Evolutionary conservation across 2,329 filamentous ascomycete genomes (phyloP), one percentile per base, ranked within the genome.

Genomic region (Aspergillus hiratsukae): DNA sequence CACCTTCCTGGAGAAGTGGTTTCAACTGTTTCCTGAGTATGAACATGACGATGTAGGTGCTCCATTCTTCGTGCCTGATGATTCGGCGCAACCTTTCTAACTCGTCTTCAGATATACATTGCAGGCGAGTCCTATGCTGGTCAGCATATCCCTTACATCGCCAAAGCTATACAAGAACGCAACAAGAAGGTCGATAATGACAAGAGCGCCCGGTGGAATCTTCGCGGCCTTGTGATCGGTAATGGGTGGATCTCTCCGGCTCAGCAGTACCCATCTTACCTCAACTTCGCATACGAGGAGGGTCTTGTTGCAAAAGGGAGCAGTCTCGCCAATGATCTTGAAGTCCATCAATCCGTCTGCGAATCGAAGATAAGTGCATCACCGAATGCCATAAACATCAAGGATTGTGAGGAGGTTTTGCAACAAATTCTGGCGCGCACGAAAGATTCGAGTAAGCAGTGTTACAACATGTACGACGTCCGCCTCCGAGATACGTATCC

Each of bases 391-490:
- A 84, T 99, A 48, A 87, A 92, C 69, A 83, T 87, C 41, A 60
- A 67, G 1, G 76, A 81, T 9, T 99, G 95, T 75, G 94, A 99
- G 71, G 69, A 75, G 4, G 86, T 99, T 50, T 80, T 99, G 63
- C 81, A 86, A 55, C 78, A 85, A 9, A 84, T 97, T 51, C 81
- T 97, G 3, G 76, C 81, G 29, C 72, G 86, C 49, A 92, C 90
- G 2, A 76, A 80, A 57, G 80, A 83, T 52, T 60, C 62, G 11
- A 78, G 77, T 37, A 78, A 77, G 14, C 78, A 85, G 67, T 99
- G 95, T 73, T 73, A 87, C 71, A 99, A 99, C 77, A 97, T 97
- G 90, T 99, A 99, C 74, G 94, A 99, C 72, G 83, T 97, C 53
- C 90, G 93, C 49, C 81, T 97, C 49, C 86, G 81, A 61, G 94